These are phyloP conservation scores for Aspergillus ellipticus DNA, from an alignment of 495 filamentous ascomycete species.

Conservation along the genomic window DNA sequence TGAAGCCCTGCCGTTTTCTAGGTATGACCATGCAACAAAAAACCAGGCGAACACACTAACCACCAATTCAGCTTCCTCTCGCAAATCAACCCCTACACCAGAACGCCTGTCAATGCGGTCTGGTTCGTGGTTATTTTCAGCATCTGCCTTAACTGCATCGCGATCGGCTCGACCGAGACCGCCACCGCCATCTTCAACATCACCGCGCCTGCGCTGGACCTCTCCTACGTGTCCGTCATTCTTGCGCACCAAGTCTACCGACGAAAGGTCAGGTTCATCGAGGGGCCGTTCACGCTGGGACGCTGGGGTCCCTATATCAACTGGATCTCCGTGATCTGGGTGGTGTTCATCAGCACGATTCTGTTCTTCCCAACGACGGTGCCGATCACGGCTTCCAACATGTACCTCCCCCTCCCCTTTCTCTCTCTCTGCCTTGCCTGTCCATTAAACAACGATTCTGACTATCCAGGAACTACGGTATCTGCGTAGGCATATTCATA, in stretches of 20 bases:
- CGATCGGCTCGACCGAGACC: conserved; percentile 64
- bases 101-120: conserved; percentile 65
- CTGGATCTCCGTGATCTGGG: conserved; percentile 58
- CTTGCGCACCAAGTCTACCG: conserved; percentile 60
- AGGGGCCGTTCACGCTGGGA: conserved; percentile 63
- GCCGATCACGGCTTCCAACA: conserved; percentile 61
- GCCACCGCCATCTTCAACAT: conserved; percentile 69
- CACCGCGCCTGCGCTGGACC: conserved; percentile 65
- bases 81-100: conserved; percentile 53
- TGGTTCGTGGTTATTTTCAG: conserved; percentile 69
- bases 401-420: conserved; percentile 35
- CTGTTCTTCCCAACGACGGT: conserved; percentile 62
- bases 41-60: not conserved
- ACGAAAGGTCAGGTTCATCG: conserved; percentile 53
- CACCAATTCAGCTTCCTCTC: conserved; percentile 48
- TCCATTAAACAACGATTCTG: not conserved
- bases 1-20: conserved; percentile 64
- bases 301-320: conserved; percentile 58
- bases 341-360: conserved; percentile 63
- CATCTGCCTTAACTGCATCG: conserved; percentile 58
- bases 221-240: conserved; percentile 67
- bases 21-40: conserved; percentile 29
- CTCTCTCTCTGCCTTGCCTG: not conserved
- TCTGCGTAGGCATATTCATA: conserved; percentile 62
- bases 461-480: conserved; percentile 58